These are phyloP conservation scores for Elsinoe necatrix DNA, from an alignment of 2,329 filamentous ascomycete genomes.

Conservation along the genomic window DNA sequence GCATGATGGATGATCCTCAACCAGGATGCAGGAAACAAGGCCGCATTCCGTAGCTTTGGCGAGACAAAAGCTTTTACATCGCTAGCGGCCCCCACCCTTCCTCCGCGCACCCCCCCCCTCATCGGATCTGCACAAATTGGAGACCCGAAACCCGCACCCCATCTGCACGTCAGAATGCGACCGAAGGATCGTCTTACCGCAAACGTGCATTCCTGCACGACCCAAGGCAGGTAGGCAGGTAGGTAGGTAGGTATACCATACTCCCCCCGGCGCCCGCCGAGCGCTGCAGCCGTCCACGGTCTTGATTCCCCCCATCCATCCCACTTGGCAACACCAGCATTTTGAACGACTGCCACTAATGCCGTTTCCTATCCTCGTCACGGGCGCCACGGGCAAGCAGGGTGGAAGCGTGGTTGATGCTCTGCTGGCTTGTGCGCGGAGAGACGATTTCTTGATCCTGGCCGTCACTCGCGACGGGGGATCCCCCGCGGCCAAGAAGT, in stretches of 20 bases:
- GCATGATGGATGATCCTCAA: not conserved
- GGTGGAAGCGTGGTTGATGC: constrained; percentile 37
- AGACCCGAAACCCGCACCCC: not conserved
- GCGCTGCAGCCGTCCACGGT: constrained; percentile 10
- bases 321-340: constrained; percentile 2
- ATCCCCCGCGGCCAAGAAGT: constrained; percentile 42
- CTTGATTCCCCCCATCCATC: not conserved
- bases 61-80: not conserved
- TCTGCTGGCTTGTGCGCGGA: constrained; percentile 24
- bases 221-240: no score
- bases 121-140: not conserved
- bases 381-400: constrained; percentile 41
- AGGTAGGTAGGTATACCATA: constrained; percentile 1
- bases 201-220: not conserved
- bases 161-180: not conserved
- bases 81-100: not conserved
- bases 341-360: constrained; percentile 17
- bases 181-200: not conserved
- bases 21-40: not conserved
- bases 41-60: not conserved
- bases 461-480: constrained; percentile 48
- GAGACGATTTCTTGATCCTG: constrained; percentile 40
- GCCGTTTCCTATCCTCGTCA: constrained; percentile 37
- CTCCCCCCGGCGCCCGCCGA: not conserved
- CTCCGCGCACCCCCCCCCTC: not conserved